Evolutionary conservation across 768 basidiomycete genomes (phyloP).

Genomic region (Tylopilus plumbeoviolaceoides): DNA sequence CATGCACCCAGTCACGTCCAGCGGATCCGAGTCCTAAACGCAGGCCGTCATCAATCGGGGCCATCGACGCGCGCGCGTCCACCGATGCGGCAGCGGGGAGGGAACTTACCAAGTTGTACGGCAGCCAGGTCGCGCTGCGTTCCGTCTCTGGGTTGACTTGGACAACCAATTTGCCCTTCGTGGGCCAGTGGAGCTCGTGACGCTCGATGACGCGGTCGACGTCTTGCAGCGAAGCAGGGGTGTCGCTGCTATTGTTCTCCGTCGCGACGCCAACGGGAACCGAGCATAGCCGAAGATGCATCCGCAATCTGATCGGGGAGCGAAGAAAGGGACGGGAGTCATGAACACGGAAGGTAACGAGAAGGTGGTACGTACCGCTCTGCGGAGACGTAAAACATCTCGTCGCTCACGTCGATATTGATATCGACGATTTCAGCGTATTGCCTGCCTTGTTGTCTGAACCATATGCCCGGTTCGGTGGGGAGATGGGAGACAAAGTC

Average conservation of each 20-base stretch:
- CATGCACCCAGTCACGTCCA: conserved; percentile 41
- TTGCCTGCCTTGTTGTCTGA: conserved; percentile 17
- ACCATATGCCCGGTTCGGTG: conserved; percentile 25
- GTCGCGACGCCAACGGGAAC: conserved; percentile 3
- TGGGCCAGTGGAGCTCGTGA: conserved; percentile 38
- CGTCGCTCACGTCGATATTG: conserved; percentile 17
- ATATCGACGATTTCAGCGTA: conserved; percentile 23
- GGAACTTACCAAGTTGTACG: conserved; percentile 39
- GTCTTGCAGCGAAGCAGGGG: not conserved
- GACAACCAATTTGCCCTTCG: conserved; percentile 41
- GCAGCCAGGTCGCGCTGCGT: conserved; percentile 40
- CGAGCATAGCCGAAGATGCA: conserved; percentile 22
- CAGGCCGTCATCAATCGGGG: too few species aligned
- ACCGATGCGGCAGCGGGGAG: not conserved
- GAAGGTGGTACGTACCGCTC: conserved; percentile 12
- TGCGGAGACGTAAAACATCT: conserved; percentile 18
- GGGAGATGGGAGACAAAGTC: conserved; percentile 15
- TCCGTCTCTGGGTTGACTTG: conserved; percentile 39
- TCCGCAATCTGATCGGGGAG: conserved; percentile 12
- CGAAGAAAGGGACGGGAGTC: too few species aligned
- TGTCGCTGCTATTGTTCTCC: not conserved
- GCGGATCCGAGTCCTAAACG: conserved; percentile 27
- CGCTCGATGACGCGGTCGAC: conserved; percentile 10
- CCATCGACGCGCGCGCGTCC: too few species aligned
- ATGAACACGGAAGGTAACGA: not conserved